Evolutionary conservation across 306 rosid species (phyloP).

Genomic region (Medicago arabica): DNA sequence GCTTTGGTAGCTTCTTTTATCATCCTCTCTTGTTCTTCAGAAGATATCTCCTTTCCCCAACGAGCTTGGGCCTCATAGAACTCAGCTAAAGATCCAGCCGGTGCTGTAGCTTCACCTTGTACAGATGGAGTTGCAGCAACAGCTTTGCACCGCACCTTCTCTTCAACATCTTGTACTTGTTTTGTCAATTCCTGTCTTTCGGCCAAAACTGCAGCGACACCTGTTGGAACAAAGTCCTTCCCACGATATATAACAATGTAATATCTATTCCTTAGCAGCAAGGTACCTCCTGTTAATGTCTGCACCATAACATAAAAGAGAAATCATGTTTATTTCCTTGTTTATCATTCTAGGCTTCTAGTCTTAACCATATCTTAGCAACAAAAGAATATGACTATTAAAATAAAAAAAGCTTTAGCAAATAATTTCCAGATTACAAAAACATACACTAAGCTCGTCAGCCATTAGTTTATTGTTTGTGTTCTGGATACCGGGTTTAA

Average conservation of each 20-base stretch:
- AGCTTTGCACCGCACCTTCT: slow-evolving; percentile 60
- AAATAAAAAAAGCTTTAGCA: slow-evolving; percentile 5
- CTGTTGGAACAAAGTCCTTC: slow-evolving; percentile 90
- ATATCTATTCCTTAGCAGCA: slow-evolving; percentile 89
- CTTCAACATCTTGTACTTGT: slow-evolving; percentile 91
- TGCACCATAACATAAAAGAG: slow-evolving; percentile 50
- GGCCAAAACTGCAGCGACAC: slow-evolving; percentile 78
- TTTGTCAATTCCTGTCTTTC: slow-evolving; percentile 90
- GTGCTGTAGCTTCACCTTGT: slow-evolving; percentile 63
- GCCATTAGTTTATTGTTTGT: slow-evolving; percentile 97
- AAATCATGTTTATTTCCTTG: slow-evolving; percentile 14
- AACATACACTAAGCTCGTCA: slow-evolving; percentile 80
- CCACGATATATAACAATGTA: slow-evolving; percentile 93
- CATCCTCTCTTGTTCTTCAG: slow-evolving; percentile 86
- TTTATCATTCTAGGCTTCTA: slow-evolving; percentile 14
- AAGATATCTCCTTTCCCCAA: slow-evolving; percentile 90
- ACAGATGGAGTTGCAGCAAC: slow-evolving; percentile 55
- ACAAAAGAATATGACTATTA: slow-evolving; percentile 14
- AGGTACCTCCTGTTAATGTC: slow-evolving; percentile 90
- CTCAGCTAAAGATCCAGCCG: slow-evolving; percentile 95
- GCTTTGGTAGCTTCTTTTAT: slow-evolving; percentile 79
- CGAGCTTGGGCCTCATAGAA: slow-evolving; percentile 92
- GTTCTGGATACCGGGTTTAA: slow-evolving; percentile 97
- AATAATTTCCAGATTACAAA: slow-evolving; percentile 30
- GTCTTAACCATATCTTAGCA: slow-evolving; percentile 17